Percentiles rank a stretch among this genome's conserved stretches.
phyloP scores from a whole-genome alignment of 2,329 filamentous ascomycete genomes.

The Colletotrichum sp. region DNA sequence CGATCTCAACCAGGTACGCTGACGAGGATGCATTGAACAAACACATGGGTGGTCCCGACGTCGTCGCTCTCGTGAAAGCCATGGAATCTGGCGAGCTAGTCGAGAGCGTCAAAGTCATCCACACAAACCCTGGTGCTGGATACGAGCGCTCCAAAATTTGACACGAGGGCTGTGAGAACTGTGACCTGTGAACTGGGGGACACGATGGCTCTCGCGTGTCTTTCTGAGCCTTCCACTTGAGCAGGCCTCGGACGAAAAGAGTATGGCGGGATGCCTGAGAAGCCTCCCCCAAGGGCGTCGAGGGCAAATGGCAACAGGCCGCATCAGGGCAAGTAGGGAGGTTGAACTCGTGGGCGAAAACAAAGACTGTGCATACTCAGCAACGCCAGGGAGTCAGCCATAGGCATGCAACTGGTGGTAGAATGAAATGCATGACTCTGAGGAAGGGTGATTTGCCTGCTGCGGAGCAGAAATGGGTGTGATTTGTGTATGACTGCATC shows the following conservation, averaged over 20 bases:
- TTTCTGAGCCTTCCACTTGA: neutral
- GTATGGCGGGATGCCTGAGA: neutral
- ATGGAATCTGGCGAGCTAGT: constrained; percentile 8
- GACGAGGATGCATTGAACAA: constrained; percentile 27
- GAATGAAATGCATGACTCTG: neutral
- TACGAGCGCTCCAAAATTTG: neutral
- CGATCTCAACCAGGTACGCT: constrained; percentile 23
- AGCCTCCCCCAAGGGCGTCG: neutral
- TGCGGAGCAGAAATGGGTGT: neutral
- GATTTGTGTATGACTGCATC: neutral
- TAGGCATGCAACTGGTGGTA: neutral
- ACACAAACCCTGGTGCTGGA: neutral
- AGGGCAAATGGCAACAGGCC: neutral
- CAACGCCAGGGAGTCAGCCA: neutral
- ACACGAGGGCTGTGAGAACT: neutral
- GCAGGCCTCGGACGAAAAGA: neutral
- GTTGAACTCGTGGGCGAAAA: constrained; percentile 5
- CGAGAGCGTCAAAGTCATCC: neutral
- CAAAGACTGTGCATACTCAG: neutral
- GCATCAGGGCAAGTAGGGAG: neutral
- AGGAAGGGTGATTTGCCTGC: neutral
- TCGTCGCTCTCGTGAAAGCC: constrained; percentile 24
- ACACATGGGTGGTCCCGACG: constrained; percentile 24
- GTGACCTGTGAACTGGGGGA: neutral
- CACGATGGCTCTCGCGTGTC: neutral